A percentile compares a stretch with the other conserved stretches of the same genome.
Conservation (phyloP, 176 grass and related monocot genomes). For the Bolboschoenus planiculmis region DNA sequence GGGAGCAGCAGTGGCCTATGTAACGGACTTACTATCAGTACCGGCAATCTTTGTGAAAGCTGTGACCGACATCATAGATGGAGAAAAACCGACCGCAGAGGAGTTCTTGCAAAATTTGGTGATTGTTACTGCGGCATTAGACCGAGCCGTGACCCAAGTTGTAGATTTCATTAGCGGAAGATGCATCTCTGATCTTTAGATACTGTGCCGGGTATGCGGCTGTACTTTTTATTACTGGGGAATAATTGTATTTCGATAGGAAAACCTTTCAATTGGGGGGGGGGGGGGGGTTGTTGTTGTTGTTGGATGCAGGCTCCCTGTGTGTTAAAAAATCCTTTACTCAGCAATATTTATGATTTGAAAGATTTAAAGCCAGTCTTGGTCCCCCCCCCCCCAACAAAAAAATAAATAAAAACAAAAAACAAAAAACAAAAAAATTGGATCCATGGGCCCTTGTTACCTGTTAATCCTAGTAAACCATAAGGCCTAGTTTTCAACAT, state of each 20-base stretch:
- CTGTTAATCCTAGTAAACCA: no score
- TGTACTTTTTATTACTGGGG: not conserved
- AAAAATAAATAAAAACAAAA: no score
- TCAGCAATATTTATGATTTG: not conserved
- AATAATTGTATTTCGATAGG: conserved; percentile 10
- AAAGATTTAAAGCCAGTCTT: not conserved
- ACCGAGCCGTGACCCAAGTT: conserved; percentile 39
- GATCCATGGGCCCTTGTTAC: no score
- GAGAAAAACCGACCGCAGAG: conserved; percentile 72
- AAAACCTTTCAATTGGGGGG: not conserved
- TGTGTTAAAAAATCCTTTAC: not conserved
- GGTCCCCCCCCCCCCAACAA: no score
- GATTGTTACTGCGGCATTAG: conserved; percentile 51
- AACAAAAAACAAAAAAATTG: no score
- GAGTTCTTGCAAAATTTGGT: conserved; percentile 77
- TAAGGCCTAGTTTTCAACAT: no score
- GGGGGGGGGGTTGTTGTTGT: not conserved
- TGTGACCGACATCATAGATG: conserved; percentile 84
- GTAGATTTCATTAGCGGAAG: conserved; percentile 59
- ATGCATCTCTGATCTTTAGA: conserved; percentile 58
- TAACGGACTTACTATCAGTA: conserved; percentile 58
- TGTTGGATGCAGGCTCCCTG: not conserved
- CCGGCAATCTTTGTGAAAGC: conserved; percentile 80
- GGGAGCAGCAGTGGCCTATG: conserved; percentile 90
- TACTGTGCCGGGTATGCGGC: not conserved